These are phyloP conservation scores for Tanacetum coccineum DNA, from an alignment of 129 eudicot species.

Conservation along the genomic window DNA sequence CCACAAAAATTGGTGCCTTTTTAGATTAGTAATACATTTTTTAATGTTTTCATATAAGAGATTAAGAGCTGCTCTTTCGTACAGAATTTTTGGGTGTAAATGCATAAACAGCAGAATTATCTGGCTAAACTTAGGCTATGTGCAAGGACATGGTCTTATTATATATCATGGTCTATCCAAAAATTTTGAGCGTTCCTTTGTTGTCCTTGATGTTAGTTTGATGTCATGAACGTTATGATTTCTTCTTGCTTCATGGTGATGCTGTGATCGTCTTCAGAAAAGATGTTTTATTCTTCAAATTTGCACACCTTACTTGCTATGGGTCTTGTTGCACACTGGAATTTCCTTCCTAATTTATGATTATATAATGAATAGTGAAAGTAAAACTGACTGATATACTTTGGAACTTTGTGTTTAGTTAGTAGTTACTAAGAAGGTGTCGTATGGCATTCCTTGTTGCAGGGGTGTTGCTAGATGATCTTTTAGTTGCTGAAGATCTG, in stretches of 20 bases:
- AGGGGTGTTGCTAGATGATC: conserved; percentile 93
- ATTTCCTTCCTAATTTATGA: neutral
- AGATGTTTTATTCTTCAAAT: too few relatives aligned
- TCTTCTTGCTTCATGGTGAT: neutral
- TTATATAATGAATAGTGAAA: neutral
- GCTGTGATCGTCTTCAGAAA: too few relatives aligned
- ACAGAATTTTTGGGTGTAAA: too few relatives aligned
- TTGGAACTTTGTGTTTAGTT: neutral
- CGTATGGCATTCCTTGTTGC: conserved; percentile 8
- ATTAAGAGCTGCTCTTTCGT: neutral
- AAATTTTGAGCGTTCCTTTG: neutral
- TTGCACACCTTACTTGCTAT: too few relatives aligned
- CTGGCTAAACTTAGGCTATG: neutral
- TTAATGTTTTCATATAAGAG: neutral
- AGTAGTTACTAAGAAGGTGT: neutral
- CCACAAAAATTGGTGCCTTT: too few relatives aligned
- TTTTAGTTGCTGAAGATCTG: conserved; percentile 88
- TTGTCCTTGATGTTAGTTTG: neutral
- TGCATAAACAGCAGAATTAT: neutral
- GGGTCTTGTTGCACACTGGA: too few relatives aligned
- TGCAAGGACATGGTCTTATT: neutral
- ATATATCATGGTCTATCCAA: neutral
- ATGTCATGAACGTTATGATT: neutral
- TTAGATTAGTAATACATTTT: conserved; percentile 1
- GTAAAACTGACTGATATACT: neutral